Evolutionary conservation across 2,329 filamentous ascomycete species (phyloP).

Genomic region (Endothia cerciana): DNA sequence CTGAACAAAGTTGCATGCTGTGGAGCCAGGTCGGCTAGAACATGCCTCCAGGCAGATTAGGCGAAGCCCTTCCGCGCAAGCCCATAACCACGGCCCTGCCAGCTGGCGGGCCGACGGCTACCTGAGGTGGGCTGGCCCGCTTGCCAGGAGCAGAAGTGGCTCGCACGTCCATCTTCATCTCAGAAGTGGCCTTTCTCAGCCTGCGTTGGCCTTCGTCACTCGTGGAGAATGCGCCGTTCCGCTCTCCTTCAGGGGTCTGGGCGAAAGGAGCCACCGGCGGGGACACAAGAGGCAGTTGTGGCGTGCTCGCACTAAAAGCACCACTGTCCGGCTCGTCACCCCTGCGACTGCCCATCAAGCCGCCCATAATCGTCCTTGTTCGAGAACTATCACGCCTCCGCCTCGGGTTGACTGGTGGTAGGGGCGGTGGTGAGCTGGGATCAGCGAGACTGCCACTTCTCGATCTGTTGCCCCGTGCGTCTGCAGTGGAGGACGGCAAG

Average conservation of each 20-base stretch:
- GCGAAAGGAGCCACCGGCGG: conserved; percentile 16
- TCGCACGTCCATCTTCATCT: conserved; percentile 38
- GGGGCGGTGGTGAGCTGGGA: conserved; percentile 46
- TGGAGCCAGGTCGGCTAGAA: conserved; percentile 32
- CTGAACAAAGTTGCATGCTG: background rate
- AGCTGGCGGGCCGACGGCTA: conserved; percentile 39
- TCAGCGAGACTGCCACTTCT: conserved; percentile 42
- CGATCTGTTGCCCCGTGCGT: conserved; percentile 36
- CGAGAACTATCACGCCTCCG: conserved; percentile 46
- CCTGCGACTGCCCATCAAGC: conserved; percentile 39
- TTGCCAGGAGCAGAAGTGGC: conserved; percentile 32
- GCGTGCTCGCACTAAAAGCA: conserved; percentile 37
- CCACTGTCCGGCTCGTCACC: conserved; percentile 40
- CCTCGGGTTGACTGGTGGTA: conserved; percentile 64
- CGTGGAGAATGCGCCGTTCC: conserved; percentile 35
- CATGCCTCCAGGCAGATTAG: conserved; percentile 41
- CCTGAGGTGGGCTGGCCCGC: conserved; percentile 35
- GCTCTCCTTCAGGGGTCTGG: conserved; percentile 31
- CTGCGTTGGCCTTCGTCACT: conserved; percentile 48
- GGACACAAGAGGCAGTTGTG: conserved; percentile 37
- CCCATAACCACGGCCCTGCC: conserved; percentile 42
- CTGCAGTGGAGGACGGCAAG: conserved; percentile 38
- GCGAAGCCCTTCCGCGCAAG: conserved; percentile 32
- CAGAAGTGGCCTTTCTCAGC: conserved; percentile 49
- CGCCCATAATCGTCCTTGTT: conserved; percentile 46